phyloP scores from a whole-genome alignment of 805 yeast species.

The Metschnikowia reukaufii region DNA sequence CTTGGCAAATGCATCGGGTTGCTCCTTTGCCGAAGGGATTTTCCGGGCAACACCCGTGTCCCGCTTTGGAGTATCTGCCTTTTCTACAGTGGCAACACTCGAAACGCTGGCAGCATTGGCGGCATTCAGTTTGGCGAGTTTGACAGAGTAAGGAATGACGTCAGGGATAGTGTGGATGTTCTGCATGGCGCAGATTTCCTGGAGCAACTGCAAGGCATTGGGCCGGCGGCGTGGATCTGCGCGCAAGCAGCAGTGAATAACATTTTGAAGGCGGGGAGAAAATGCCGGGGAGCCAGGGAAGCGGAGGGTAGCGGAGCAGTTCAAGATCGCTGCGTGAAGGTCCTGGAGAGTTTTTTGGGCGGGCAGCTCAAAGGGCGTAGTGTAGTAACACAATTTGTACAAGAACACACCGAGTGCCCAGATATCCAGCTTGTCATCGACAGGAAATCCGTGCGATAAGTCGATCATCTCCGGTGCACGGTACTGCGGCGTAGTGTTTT shows the following conservation, averaged over 20 bases:
- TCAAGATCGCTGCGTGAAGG: slow-evolving; percentile 59
- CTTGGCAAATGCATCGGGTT: slow-evolving; percentile 42
- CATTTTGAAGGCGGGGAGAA: slow-evolving; percentile 60
- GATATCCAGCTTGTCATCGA: slow-evolving; percentile 79
- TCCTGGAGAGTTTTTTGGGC: slow-evolving; percentile 37
- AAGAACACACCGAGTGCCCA: slow-evolving; percentile 84
- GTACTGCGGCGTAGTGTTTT: slow-evolving; percentile 83
- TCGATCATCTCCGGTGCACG: slow-evolving; percentile 86
- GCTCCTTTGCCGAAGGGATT: neutral
- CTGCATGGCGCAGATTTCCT: slow-evolving; percentile 64
- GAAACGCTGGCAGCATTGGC: too few relatives aligned
- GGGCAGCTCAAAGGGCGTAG: slow-evolving; percentile 73
- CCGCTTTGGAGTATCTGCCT: slow-evolving; percentile 5
- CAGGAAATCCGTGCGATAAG: slow-evolving; percentile 62
- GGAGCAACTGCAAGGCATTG: slow-evolving; percentile 66
- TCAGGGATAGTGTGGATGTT: slow-evolving; percentile 41
- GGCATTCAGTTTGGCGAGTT: slow-evolving; percentile 9
- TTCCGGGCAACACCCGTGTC: neutral
- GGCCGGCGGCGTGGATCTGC: slow-evolving; percentile 74
- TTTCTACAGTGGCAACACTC: too few relatives aligned
- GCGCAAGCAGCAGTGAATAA: slow-evolving; percentile 59
- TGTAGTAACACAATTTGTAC: slow-evolving; percentile 76
- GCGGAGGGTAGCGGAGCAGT: slow-evolving; percentile 49
- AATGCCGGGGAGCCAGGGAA: slow-evolving; percentile 47
- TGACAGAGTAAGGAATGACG: slow-evolving; percentile 42